A percentile compares a stretch with the other conserved stretches of the same genome.
Evolutionary conservation across 1,139 yeast genomes (phyloP).

Genomic region (Maudiozyma humilis): DNA sequence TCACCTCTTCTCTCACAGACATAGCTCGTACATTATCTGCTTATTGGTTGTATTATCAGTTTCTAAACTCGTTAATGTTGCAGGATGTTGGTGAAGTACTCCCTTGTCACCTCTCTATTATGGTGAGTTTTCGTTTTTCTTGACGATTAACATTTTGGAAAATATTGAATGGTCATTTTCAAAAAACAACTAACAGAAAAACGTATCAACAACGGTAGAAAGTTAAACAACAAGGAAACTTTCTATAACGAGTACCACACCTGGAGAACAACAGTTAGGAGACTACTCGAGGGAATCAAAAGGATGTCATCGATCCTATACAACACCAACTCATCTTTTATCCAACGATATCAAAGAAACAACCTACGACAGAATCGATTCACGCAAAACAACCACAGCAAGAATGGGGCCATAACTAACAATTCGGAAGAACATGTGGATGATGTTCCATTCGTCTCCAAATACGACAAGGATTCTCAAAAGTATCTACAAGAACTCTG

Average conservation of each 20-base stretch:
- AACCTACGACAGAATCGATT: conserved; percentile 10
- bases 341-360: conserved; percentile 23
- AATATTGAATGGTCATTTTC: too few species aligned
- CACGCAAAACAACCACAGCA: background rate
- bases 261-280: background rate
- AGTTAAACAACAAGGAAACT: background rate
- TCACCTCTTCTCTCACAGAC: too few species aligned
- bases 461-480: conserved; percentile 17
- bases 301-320: conserved; percentile 24
- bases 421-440: background rate
- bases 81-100: too few species aligned
- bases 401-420: background rate
- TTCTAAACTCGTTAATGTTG: too few species aligned
- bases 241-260: background rate
- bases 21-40: too few species aligned
- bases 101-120: too few species aligned
- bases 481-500: conserved; percentile 25
- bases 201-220: too few species aligned
- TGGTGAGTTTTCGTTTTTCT: too few species aligned
- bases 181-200: too few species aligned
- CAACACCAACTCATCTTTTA: conserved; percentile 25
- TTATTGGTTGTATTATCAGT: too few species aligned
- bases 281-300: background rate
- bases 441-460: conserved; percentile 17
- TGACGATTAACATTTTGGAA: too few species aligned